A percentile compares a stretch with the other conserved stretches of the same genome.
Conservation (phyloP, 257 asterid species). For the Lycium ferocissimum region DNA sequence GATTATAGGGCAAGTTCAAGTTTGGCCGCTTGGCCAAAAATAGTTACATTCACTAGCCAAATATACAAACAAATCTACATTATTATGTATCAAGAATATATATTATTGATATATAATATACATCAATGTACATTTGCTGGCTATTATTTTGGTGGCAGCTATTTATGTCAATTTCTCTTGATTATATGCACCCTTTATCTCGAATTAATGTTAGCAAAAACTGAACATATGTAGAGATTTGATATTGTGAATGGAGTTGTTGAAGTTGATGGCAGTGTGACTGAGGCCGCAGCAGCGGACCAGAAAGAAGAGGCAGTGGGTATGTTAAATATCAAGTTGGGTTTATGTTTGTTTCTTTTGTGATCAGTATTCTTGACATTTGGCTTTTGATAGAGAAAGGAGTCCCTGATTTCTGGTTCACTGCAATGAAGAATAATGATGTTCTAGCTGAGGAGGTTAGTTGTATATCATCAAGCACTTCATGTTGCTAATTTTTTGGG, state of each 20-base stretch:
- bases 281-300: neutral
- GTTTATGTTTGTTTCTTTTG: neutral
- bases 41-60: too few species aligned
- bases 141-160: too few species aligned
- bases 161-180: neutral
- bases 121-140: too few species aligned
- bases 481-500: too few species aligned
- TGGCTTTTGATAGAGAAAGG: constrained; percentile 38
- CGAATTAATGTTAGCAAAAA: neutral
- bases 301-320: constrained; percentile 39
- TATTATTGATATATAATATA: too few species aligned
- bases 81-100: too few species aligned
- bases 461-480: neutral
- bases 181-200: constrained; percentile 7
- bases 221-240: constrained; percentile 15
- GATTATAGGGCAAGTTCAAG: too few species aligned
- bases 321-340: constrained; percentile 22
- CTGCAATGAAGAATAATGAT: constrained; percentile 38
- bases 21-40: too few species aligned
- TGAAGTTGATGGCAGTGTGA: constrained; percentile 37
- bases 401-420: constrained; percentile 39
- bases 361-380: neutral
- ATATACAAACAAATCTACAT: too few species aligned
- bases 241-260: constrained; percentile 44
- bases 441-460: constrained; percentile 36